These are phyloP conservation scores for Ministeria vibrans DNA, from an alignment of 78 protist genomes.

Conservation along the genomic window DNA sequence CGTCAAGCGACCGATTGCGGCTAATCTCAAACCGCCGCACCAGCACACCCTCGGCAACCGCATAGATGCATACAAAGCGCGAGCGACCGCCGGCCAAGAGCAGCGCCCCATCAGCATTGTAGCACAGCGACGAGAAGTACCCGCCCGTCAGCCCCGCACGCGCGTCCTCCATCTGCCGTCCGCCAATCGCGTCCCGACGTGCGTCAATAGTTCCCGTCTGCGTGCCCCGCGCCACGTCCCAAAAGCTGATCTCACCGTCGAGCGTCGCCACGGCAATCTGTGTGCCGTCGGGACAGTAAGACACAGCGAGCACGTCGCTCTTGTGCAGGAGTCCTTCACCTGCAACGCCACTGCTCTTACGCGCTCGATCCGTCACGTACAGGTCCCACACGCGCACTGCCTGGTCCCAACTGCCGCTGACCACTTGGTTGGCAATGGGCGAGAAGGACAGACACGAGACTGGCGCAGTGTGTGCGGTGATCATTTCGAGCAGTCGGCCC, in stretches of 20 bases:
- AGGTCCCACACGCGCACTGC: constrained; percentile 78
- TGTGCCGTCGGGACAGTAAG: constrained; percentile 73
- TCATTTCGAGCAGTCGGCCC: constrained; percentile 80
- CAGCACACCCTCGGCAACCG: constrained; percentile 33
- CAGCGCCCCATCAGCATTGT: constrained; percentile 70
- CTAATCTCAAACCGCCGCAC: constrained; percentile 23
- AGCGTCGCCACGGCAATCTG: constrained; percentile 32
- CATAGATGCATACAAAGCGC: constrained; percentile 81
- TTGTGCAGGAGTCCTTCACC: constrained; percentile 36
- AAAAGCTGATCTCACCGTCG: constrained; percentile 38
- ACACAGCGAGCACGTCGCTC: constrained; percentile 42
- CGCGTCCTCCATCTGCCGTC: constrained; percentile 30
- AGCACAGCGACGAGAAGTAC: constrained; percentile 44
- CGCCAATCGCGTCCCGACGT: constrained; percentile 2
- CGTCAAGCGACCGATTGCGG: constrained; percentile 55
- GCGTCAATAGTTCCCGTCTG: constrained; percentile 65
- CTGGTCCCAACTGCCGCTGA: constrained; percentile 78
- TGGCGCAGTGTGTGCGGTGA: constrained; percentile 66
- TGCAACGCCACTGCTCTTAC: too few species aligned
- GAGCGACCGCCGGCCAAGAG: constrained; percentile 74
- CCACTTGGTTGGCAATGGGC: constrained; percentile 23
- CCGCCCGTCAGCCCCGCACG: constrained; percentile 19
- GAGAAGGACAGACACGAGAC: background rate
- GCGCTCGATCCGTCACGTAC: too few species aligned
- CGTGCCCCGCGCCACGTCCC: constrained; percentile 30